Evolutionary conservation across 1,139 yeast genomes (phyloP).

Genomic region (Hyphopichia pseudoburtonii): DNA sequence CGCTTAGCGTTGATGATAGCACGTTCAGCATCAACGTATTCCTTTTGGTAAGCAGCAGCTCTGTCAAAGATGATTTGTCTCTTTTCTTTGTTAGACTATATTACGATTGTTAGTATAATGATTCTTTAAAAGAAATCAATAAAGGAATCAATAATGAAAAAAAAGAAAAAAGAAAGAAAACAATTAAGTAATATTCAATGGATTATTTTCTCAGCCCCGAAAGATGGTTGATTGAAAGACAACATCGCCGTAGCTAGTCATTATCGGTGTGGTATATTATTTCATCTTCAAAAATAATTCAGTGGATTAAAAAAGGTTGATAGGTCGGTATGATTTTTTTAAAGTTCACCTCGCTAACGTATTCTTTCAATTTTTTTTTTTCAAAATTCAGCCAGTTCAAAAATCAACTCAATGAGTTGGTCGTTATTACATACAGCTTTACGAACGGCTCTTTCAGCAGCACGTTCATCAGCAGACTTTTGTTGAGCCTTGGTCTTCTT

Average conservation of each 20-base stretch:
- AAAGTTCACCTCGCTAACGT: no score
- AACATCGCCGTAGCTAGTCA: constrained; percentile 89
- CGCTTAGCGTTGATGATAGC: constrained; percentile 91
- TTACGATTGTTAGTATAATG: constrained; percentile 35
- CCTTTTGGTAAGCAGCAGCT: constrained; percentile 97
- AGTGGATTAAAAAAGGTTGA: constrained; percentile 1
- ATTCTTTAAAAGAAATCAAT: constrained; percentile 3
- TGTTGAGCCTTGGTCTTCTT: constrained; percentile 93
- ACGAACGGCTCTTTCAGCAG: constrained; percentile 84
- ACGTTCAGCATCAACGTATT: constrained; percentile 94
- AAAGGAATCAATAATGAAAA: background rate
- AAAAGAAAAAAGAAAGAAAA: constrained; percentile 6
- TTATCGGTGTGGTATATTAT: constrained; percentile 50
- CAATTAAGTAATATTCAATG: constrained; percentile 3
- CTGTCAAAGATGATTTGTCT: constrained; percentile 94
- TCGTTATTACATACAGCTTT: constrained; percentile 92
- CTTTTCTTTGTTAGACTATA: constrained; percentile 82
- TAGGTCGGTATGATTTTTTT: background rate
- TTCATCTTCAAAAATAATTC: constrained; percentile 57
- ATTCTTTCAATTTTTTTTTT: constrained; percentile 3
- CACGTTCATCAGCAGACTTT: constrained; percentile 83
- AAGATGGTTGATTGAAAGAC: constrained; percentile 98
- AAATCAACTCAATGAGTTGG: no score
- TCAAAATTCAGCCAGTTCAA: constrained; percentile 5
- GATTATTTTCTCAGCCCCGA: constrained; percentile 82